phyloP scores from a whole-genome alignment of 768 basidiomycete species.

The Flagelloscypha sp. region DNA sequence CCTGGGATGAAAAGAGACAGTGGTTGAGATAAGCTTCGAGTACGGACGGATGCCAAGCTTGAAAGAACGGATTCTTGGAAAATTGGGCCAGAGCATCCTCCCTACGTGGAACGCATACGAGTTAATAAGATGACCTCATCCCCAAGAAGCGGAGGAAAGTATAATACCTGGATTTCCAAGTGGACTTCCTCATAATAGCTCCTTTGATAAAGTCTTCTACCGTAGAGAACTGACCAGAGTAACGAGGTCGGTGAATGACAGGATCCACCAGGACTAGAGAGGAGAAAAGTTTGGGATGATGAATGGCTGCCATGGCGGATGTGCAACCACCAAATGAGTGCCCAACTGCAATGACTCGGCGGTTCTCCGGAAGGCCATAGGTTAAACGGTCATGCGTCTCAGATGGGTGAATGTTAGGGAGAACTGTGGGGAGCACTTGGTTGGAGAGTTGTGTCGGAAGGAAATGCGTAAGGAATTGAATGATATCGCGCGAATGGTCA shows the following conservation, averaged over 20 bases:
- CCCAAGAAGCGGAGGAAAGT: neutral
- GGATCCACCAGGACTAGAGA: slow-evolving; percentile 75
- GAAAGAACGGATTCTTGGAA: slow-evolving; percentile 55
- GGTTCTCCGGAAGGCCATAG: slow-evolving; percentile 40
- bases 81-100: slow-evolving; percentile 51
- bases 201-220: slow-evolving; percentile 13
- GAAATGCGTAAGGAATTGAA: slow-evolving; percentile 65
- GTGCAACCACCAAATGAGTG: slow-evolving; percentile 84
- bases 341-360: slow-evolving; percentile 62
- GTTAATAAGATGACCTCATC: neutral
- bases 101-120: slow-evolving; percentile 23
- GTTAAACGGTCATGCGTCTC: slow-evolving; percentile 33
- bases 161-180: slow-evolving; percentile 54
- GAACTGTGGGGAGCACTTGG: slow-evolving; percentile 39
- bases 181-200: slow-evolving; percentile 50
- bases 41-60: slow-evolving; percentile 57
- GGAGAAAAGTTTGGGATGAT: slow-evolving; percentile 58
- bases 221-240: slow-evolving; percentile 10
- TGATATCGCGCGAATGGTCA: slow-evolving; percentile 69
- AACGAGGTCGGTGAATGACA: slow-evolving; percentile 39
- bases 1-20: slow-evolving; percentile 34
- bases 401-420: slow-evolving; percentile 37
- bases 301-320: slow-evolving; percentile 56
- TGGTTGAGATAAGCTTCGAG: slow-evolving; percentile 54
- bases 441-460: slow-evolving; percentile 38